A percentile compares a stretch with the other conserved stretches of the same genome.
Evolutionary conservation across 768 basidiomycete genomes (phyloP).

Genomic region (Suillus americanus): DNA sequence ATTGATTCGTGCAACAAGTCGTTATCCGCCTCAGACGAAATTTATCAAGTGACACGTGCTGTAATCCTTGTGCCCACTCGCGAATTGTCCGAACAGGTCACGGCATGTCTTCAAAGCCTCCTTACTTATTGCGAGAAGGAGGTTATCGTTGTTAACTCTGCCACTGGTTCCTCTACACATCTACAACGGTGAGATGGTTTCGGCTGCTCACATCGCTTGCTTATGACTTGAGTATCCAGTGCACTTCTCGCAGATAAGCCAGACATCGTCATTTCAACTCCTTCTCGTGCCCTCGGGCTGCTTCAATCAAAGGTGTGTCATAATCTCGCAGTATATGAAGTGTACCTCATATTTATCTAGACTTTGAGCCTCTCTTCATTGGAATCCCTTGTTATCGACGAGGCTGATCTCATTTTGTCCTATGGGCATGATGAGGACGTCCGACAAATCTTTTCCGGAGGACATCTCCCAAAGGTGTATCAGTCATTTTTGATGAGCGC

Average conservation of each 20-base stretch:
- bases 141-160: constrained; percentile 71
- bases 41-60: constrained; percentile 63
- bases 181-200: constrained; percentile 59
- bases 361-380: constrained; percentile 63
- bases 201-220: neutral
- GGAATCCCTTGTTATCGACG: constrained; percentile 92
- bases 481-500: constrained; percentile 97
- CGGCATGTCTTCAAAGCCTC: constrained; percentile 61
- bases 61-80: constrained; percentile 87
- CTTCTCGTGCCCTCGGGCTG: constrained; percentile 64
- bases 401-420: constrained; percentile 94
- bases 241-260: constrained; percentile 65
- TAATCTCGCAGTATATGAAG: neutral
- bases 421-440: constrained; percentile 96
- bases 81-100: constrained; percentile 91
- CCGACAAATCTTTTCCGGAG: constrained; percentile 65
- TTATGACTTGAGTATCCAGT: constrained; percentile 31
- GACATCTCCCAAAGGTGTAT: constrained; percentile 75
- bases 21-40: constrained; percentile 37
- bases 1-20: constrained; percentile 28
- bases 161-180: constrained; percentile 67
- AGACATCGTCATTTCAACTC: constrained; percentile 79
- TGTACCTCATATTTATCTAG: constrained; percentile 35
- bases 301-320: constrained; percentile 65
- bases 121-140: constrained; percentile 79